Percentiles rank a stretch among this genome's conserved stretches.
These are phyloP conservation scores for Arthrinium puccinioides DNA, from an alignment of 2,329 filamentous ascomycete genomes.

Conservation along the genomic window DNA sequence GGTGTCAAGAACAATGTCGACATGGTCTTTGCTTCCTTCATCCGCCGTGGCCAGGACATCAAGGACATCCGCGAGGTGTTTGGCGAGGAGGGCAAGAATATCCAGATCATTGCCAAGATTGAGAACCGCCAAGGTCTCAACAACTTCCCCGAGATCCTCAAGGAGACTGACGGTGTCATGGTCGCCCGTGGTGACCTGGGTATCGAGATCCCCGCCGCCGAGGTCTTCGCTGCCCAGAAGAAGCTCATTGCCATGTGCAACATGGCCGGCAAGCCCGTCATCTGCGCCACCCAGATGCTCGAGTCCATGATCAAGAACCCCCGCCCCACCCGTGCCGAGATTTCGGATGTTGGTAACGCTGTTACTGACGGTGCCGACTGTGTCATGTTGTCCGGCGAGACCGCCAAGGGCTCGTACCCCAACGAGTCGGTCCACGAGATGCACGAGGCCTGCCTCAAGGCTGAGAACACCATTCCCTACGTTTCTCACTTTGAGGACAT, in stretches of 20 bases:
- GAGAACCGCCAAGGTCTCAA: constrained; percentile 99
- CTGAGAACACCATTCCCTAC: constrained; percentile 95
- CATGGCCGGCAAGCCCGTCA: constrained; percentile 95
- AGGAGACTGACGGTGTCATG: constrained; percentile 98
- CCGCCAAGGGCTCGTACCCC: constrained; percentile 95
- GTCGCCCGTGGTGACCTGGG: constrained; percentile 96
- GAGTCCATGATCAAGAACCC: constrained; percentile 99
- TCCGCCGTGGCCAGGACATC: constrained; percentile 91
- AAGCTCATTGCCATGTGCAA: constrained; percentile 99
- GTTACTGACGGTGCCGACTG: constrained; percentile 97
- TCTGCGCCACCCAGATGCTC: constrained; percentile 99
- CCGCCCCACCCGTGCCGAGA: constrained; percentile 93
- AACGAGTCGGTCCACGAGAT: constrained; percentile 91
- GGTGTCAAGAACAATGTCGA: constrained; percentile 98
- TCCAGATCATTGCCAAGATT: constrained; percentile 99
- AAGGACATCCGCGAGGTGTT: constrained; percentile 82
- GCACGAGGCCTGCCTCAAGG: constrained; percentile 94
- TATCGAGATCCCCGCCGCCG: constrained; percentile 96
- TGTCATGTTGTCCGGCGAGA: constrained; percentile 99
- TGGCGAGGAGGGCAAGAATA: constrained; percentile 85
- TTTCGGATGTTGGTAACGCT: constrained; percentile 96
- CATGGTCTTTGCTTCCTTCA: constrained; percentile 99
- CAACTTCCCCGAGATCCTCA: constrained; percentile 97
- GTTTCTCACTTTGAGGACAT: constrained; percentile 96
- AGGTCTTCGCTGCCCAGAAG: constrained; percentile 99